Conservation (phyloP, 75 land plant genomes). For the Pseudotsuga menziesii region DNA sequence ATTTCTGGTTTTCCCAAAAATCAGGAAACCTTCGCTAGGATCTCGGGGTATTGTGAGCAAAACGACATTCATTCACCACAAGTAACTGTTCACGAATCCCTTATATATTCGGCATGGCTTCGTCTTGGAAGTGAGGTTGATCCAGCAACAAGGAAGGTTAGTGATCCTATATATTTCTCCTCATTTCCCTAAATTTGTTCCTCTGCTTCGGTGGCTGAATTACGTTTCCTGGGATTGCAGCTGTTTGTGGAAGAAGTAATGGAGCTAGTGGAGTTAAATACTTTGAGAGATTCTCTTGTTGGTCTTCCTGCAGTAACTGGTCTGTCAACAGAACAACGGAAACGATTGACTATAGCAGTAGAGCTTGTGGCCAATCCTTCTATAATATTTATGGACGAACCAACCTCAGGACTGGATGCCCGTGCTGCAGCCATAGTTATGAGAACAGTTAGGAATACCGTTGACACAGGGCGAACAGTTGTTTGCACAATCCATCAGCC, state of each 20-base stretch:
- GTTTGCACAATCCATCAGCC: slow-evolving; percentile 76
- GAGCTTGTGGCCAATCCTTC: slow-evolving; percentile 70
- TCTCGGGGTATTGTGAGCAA: slow-evolving; percentile 82
- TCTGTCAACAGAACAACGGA: slow-evolving; percentile 55
- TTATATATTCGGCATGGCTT: slow-evolving; percentile 73
- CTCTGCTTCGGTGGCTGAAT: neutral
- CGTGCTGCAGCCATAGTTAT: slow-evolving; percentile 73
- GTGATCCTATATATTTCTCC: neutral
- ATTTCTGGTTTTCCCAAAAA: slow-evolving; percentile 74
- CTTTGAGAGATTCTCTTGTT: slow-evolving; percentile 38
- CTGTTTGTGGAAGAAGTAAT: slow-evolving; percentile 65
- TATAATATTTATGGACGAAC: slow-evolving; percentile 71
- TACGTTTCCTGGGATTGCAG: slow-evolving; percentile 10
- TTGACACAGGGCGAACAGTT: slow-evolving; percentile 62
- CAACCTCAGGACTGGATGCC: slow-evolving; percentile 65
- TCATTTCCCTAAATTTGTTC: neutral
- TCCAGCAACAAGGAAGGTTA: slow-evolving; percentile 38
- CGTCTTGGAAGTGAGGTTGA: slow-evolving; percentile 53
- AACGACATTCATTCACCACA: slow-evolving; percentile 83
- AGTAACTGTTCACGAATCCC: slow-evolving; percentile 70
- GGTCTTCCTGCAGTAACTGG: slow-evolving; percentile 61
- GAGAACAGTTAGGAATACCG: slow-evolving; percentile 66
- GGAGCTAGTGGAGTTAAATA: slow-evolving; percentile 53
- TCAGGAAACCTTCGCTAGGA: slow-evolving; percentile 77
- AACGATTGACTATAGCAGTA: slow-evolving; percentile 60